Evolutionary conservation across 495 filamentous ascomycete species (phyloP).

Genomic region (Tuber aestivum): DNA sequence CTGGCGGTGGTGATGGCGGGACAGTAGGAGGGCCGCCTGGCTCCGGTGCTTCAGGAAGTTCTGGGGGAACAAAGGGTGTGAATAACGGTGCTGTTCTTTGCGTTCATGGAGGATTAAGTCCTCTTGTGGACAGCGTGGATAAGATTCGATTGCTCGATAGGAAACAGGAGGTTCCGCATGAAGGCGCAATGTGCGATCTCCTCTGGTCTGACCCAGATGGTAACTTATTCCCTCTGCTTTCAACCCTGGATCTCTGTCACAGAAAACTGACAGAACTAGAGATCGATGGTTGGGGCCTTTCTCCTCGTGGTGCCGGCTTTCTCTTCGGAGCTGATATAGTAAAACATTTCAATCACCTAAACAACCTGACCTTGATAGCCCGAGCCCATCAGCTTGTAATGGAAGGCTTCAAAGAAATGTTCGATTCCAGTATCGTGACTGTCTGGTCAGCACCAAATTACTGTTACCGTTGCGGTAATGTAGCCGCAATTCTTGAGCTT

Average conservation of each 20-base stretch:
- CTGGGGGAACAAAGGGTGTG: constrained; percentile 58
- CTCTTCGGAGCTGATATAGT: constrained; percentile 95
- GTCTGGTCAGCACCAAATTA: constrained; percentile 98
- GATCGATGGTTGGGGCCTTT: constrained; percentile 95
- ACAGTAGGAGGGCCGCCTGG: constrained; percentile 59
- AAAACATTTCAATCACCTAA: constrained; percentile 87
- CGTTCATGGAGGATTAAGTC: constrained; percentile 88
- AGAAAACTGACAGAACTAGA: constrained; percentile 46
- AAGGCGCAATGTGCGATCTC: constrained; percentile 97
- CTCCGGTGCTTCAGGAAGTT: constrained; percentile 64
- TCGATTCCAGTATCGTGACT: constrained; percentile 87
- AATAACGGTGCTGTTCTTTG: constrained; percentile 82
- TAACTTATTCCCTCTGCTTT: background rate
- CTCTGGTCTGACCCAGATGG: constrained; percentile 92
- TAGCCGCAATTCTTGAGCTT: constrained; percentile 88
- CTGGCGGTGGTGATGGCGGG: background rate
- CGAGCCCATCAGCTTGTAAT: constrained; percentile 96
- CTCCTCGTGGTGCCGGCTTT: constrained; percentile 90
- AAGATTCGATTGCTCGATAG: constrained; percentile 92
- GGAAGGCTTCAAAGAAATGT: constrained; percentile 99
- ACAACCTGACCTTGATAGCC: constrained; percentile 85
- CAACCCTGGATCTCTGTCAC: background rate
- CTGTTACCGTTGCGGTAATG: constrained; percentile 96
- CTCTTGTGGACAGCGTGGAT: constrained; percentile 87
- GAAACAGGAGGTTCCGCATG: constrained; percentile 97